Conservation (phyloP, 306 rosid species). For the Fragaria iinumae region DNA sequence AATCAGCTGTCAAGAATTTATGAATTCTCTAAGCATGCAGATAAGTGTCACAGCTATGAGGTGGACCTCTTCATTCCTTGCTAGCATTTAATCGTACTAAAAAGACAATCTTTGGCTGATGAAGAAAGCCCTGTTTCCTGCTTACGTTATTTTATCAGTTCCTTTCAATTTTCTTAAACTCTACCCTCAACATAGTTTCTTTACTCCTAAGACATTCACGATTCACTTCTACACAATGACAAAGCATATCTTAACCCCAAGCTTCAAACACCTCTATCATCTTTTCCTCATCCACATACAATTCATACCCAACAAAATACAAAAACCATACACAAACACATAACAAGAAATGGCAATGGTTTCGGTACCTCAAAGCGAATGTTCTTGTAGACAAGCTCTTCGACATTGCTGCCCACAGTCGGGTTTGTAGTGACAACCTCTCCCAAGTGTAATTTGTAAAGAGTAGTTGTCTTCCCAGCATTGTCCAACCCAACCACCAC, state of each 20-base stretch:
- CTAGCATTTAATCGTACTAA: not conserved
- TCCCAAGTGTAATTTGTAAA: constrained; percentile 91
- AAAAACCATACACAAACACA: not conserved
- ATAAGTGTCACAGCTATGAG: not conserved
- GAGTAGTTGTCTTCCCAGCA: constrained; percentile 96
- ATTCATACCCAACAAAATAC: not conserved
- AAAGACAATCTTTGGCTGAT: not conserved
- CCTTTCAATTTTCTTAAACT: not conserved
- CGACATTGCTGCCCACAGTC: constrained; percentile 96
- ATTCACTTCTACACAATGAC: not conserved
- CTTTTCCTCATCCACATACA: not conserved
- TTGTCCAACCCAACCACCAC: constrained; percentile 95
- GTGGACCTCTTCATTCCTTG: not conserved
- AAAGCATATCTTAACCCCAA: not conserved
- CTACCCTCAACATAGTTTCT: not conserved
- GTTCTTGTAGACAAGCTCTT: constrained; percentile 94
- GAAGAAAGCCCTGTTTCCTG: not conserved
- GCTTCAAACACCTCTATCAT: not conserved
- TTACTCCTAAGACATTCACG: not conserved
- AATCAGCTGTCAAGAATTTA: not conserved
- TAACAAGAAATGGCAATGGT: not conserved
- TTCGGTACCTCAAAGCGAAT: constrained; percentile 81
- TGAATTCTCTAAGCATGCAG: not conserved
- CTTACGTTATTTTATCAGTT: not conserved
- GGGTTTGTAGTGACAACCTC: constrained; percentile 98